A percentile compares a stretch with the other conserved stretches of the same genome.
Evolutionary conservation across 2,329 filamentous ascomycete genomes (phyloP).

Genomic region (Akanthomyces uredinophilus): DNA sequence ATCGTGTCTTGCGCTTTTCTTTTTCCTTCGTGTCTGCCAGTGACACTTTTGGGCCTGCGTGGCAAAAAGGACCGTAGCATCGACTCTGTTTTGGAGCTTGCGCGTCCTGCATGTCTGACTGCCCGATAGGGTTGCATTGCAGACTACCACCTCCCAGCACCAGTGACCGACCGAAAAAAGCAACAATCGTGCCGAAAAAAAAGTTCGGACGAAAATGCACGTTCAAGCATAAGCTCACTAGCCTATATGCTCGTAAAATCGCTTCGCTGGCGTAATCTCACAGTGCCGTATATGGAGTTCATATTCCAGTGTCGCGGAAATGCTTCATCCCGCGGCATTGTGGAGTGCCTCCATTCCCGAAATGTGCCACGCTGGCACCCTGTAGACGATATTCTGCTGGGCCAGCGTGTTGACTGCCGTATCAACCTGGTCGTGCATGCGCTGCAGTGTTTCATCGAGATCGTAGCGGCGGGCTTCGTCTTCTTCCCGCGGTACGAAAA

Average conservation of each 20-base stretch:
- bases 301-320: neutral
- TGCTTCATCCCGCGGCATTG: neutral
- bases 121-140: slow-evolving; percentile 9
- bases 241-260: neutral
- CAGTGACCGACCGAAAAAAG: neutral
- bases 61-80: neutral
- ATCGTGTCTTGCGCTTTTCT: neutral
- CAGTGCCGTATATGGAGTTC: neutral
- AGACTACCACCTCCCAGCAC: slow-evolving; percentile 5
- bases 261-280: neutral
- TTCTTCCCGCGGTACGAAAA: slow-evolving; percentile 39
- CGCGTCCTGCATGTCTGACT: slow-evolving; percentile 7
- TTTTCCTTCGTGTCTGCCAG: neutral
- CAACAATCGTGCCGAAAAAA: neutral
- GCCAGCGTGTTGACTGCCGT: slow-evolving; percentile 31
- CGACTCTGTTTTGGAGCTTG: neutral
- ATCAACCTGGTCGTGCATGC: slow-evolving; percentile 16
- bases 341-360: slow-evolving; percentile 21
- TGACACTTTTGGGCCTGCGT: neutral
- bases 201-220: neutral
- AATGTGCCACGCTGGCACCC: slow-evolving; percentile 34
- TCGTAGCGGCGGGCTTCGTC: slow-evolving; percentile 26
- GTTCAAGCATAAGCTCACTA: neutral
- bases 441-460: slow-evolving; percentile 25
- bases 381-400: slow-evolving; percentile 27